Base-by-base conservation (phyloP, 257 asterid genomes). In the Coffea canephora region DNA sequence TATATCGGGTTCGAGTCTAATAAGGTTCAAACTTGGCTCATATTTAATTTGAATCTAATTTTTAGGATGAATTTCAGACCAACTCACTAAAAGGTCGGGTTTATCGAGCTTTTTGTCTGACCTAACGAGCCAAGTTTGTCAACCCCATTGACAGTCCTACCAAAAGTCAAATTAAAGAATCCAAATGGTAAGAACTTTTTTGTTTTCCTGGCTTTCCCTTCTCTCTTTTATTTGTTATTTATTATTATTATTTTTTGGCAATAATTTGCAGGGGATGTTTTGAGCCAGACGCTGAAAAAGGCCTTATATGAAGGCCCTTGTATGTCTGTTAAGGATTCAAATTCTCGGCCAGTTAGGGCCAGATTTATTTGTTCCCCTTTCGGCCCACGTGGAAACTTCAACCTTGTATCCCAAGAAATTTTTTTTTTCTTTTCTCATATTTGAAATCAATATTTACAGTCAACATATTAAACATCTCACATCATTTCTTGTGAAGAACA, bases 331-430 rank as follows among this genome's bases (percentile, higher is more conserved):
- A 6, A 61, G 67, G 1, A 6, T 2, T 61, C 57, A 10, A 15
- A 19, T 52, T 52, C 19, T 52, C 1, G 9, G 4, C 57, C 19
- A 11, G 57, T n/a, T 31, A 8, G 52, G 74, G 21, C 74, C 54
- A 23, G n/a, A 2, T 41, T 18, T 69, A 21, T 36, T 62, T 6
- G 2, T 34, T 21, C 9, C 23, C 1, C 2, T 36, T 43, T 4
- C 48, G 64, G 25, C 36, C 69, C 55, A 67, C 14, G 36, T 31
- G 27, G 18, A 41, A 62, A 43, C 6, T 48, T 65, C 66, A 77
- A 34, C 59, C 80, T 66, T 66, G 4, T 19, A 3, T 14, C 73
- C 74, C 74, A 77, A 66, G 74, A 66, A 66, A 66, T 11, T 25
- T 13, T 25, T 1, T 23, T 7, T 45, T 0, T 2, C 13, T 43